Evolutionary conservation across 306 rosid genomes (phyloP).

Genomic region (Pyrus bretschneideri): DNA sequence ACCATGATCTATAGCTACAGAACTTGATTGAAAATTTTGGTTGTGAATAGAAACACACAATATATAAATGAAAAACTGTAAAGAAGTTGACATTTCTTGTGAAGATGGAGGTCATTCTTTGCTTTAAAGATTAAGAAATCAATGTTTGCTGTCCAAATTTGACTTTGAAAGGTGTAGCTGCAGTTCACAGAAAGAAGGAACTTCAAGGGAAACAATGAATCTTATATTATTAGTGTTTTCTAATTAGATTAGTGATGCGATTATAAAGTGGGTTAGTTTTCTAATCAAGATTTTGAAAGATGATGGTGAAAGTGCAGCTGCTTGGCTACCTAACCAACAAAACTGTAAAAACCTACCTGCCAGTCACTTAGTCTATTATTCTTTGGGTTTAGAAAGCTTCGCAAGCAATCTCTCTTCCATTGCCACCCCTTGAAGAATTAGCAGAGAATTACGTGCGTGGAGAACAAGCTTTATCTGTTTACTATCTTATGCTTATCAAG

Average conservation of each 20-base stretch:
- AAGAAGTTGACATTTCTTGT: not conserved
- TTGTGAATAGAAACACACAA: too few relatives aligned
- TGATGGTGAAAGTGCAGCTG: not conserved
- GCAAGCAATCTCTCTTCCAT: too few relatives aligned
- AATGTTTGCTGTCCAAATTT: not conserved
- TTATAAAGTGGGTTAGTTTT: not conserved
- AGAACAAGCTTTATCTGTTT: not conserved
- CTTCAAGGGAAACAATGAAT: not conserved
- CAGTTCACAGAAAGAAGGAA: not conserved
- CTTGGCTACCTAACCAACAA: not conserved
- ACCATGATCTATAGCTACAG: too few relatives aligned
- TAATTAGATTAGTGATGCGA: not conserved
- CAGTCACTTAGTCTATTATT: too few relatives aligned
- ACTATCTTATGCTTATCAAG: not conserved
- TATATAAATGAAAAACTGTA: not conserved
- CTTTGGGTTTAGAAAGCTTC: too few relatives aligned
- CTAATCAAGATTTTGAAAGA: not conserved
- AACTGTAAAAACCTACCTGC: not conserved
- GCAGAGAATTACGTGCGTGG: too few relatives aligned
- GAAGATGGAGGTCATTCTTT: not conserved
- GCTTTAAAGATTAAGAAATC: not conserved
- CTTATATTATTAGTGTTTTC: not conserved
- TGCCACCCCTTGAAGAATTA: too few relatives aligned
- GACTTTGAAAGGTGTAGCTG: not conserved
- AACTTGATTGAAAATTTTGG: too few relatives aligned